Evolutionary conservation across 148 eudicot species (phyloP).

Genomic region (Silene uniflora): DNA sequence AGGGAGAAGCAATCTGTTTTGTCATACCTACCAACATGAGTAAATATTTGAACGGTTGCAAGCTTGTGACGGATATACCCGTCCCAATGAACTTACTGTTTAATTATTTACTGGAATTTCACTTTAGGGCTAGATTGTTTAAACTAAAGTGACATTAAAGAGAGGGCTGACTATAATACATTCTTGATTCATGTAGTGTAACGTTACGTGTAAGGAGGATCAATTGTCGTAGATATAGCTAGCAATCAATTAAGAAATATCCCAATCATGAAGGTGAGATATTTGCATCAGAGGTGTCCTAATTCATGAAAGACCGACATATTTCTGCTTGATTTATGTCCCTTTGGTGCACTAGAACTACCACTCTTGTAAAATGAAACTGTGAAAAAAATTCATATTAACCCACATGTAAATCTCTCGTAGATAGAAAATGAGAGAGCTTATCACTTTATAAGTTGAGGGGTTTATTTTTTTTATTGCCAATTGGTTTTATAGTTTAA

Average conservation of each 20-base stretch:
- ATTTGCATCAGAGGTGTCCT: not conserved
- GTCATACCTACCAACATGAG: no score
- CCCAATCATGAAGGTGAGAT: not conserved
- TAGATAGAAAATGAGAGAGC: no score
- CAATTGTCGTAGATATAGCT: not conserved
- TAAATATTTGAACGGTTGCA: no score
- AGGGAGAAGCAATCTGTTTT: no score
- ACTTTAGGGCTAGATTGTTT: not conserved
- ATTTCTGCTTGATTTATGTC: not conserved
- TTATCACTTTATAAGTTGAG: no score
- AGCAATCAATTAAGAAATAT: constrained; percentile 1
- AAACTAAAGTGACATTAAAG: not conserved
- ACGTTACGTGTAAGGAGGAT: not conserved
- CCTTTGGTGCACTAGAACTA: not conserved
- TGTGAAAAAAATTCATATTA: no score
- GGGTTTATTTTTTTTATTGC: no score
- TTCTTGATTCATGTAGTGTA: not conserved
- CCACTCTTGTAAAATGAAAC: no score
- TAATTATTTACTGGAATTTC: no score
- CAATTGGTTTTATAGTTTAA: no score
- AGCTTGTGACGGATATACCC: not conserved
- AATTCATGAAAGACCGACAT: not conserved
- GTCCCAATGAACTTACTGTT: no score
- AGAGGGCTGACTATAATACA: not conserved
- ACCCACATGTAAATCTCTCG: no score